These are phyloP conservation scores for Cardamine resedifolia DNA, from an alignment of 345 rosid species.

Conservation along the genomic window DNA sequence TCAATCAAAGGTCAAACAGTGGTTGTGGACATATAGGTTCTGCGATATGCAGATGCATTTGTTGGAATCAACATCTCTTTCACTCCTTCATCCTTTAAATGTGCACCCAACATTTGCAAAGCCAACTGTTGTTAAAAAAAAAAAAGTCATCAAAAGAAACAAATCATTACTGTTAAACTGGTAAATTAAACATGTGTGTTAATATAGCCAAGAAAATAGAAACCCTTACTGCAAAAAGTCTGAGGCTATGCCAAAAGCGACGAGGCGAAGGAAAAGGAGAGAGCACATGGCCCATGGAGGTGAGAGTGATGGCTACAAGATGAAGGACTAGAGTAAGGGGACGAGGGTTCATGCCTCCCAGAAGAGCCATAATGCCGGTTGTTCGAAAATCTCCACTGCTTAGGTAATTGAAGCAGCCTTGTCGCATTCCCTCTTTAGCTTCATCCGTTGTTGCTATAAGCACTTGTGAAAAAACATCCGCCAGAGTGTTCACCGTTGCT, in stretches of 20 bases:
- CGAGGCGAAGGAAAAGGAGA: slow-evolving; percentile 42
- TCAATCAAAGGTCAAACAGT: not conserved
- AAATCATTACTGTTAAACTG: not conserved
- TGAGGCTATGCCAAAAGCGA: slow-evolving; percentile 39
- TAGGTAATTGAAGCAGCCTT: slow-evolving; percentile 39
- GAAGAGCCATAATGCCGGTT: slow-evolving; percentile 33
- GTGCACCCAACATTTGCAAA: slow-evolving; percentile 43
- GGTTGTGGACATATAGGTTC: not conserved
- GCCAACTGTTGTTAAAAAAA: slow-evolving; percentile 37
- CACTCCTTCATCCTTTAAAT: slow-evolving; percentile 44
- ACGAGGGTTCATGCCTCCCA: slow-evolving; percentile 39
- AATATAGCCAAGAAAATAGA: not conserved
- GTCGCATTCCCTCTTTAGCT: slow-evolving; percentile 38
- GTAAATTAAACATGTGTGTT: not conserved
- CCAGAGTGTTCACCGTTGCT: slow-evolving; percentile 44
- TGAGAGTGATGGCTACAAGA: slow-evolving; percentile 35
- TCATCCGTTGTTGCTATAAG: slow-evolving; percentile 36
- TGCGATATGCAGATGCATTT: slow-evolving; percentile 13
- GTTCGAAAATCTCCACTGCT: slow-evolving; percentile 26
- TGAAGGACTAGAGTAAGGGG: slow-evolving; percentile 35
- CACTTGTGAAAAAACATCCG: slow-evolving; percentile 26
- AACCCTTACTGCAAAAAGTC: slow-evolving; percentile 28
- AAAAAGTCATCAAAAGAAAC: slow-evolving; percentile 5
- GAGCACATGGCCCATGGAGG: slow-evolving; percentile 36
- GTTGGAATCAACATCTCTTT: slow-evolving; percentile 47